These are phyloP conservation scores for Leccinum huronense DNA, from an alignment of 1,284 basidiomycete species.

Conservation along the genomic window DNA sequence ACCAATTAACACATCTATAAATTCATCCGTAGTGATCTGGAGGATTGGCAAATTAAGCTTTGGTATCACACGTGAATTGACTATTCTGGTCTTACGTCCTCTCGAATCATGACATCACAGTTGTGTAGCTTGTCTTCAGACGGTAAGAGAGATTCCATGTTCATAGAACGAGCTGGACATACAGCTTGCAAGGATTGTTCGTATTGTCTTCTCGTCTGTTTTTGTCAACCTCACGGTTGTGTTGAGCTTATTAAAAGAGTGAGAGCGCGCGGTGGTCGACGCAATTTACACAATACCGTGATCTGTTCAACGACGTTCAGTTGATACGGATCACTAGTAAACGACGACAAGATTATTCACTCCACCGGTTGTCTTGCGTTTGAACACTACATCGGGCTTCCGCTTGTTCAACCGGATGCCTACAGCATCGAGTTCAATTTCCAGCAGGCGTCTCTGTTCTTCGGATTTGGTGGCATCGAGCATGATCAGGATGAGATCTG, in stretches of 20 bases:
- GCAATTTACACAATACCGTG: constrained; percentile 24
- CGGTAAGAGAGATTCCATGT: constrained; percentile 8
- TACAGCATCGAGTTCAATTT: constrained; percentile 93
- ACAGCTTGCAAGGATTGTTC: constrained; percentile 87
- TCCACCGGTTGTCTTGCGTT: constrained; percentile 87
- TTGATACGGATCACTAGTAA: not conserved
- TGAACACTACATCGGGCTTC: constrained; percentile 86
- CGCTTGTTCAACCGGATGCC: constrained; percentile 92
- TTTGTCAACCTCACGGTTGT: constrained; percentile 90
- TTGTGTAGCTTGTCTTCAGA: constrained; percentile 80
- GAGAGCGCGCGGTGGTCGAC: constrained; percentile 1
- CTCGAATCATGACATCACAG: constrained; percentile 95
- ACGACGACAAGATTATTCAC: constrained; percentile 47
- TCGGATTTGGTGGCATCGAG: constrained; percentile 96
- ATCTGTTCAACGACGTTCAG: constrained; percentile 21
- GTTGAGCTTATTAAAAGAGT: constrained; percentile 60
- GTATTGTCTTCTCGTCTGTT: constrained; percentile 93
- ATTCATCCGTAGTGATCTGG: constrained; percentile 94
- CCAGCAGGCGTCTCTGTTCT: constrained; percentile 85
- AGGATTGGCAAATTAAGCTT: not conserved
- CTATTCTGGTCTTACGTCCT: constrained; percentile 68
- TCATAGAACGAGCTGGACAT: constrained; percentile 30
- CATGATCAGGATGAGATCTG: constrained; percentile 94
- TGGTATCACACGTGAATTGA: not conserved
- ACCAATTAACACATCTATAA: constrained; percentile 96